Base-by-base conservation (phyloP, 1,284 basidiomycete genomes). In the Schizopora paradoxa region DNA sequence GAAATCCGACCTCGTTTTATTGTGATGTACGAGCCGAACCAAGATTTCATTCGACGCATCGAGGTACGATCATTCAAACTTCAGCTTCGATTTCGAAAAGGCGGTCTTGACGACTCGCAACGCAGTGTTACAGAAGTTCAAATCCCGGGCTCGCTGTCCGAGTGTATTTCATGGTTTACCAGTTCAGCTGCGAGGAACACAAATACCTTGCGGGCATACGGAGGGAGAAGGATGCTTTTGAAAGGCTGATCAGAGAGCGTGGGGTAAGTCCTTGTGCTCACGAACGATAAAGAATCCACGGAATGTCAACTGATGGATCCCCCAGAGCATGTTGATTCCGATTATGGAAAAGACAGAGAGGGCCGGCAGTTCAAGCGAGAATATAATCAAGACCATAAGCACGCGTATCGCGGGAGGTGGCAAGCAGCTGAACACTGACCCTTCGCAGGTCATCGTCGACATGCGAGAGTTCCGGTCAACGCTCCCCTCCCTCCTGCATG, bases 81-180 rank as follows among this genome's bases (percentile, higher is more conserved):
- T 37, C n/a, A n/a, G n/a, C n/a, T n/a, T n/a, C n/a, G n/a, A n/a
- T n/a, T n/a, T n/a, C n/a, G n/a, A n/a, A n/a, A n/a, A n/a, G n/a
- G n/a, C n/a, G n/a, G n/a, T n/a, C n/a, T n/a, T n/a, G n/a, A n/a
- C n/a, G n/a, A n/a, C n/a, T n/a, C n/a, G n/a, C n/a, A 11, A 27
- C n/a, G 3, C 54, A 93, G 91, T 82, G 91, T 4, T 93, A 94
- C 64, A 79, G 86, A 58, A 85, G 83, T 53, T 77, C 83, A 4
- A 83, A 86, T 63, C 84, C 86, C 1, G 87, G 86, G 0, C 66
- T 93, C 3, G 82, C 77, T 0, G 79, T 98, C 1, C 76, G 93
- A n/a, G 87, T 97, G 3, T 99, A 99, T 63, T 94, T 98, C 62
- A 84, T 98, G 81, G 73, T 92, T 14, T 98, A 98, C 64, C 78